A percentile compares a stretch with the other conserved stretches of the same genome.
These are phyloP conservation scores for Teunomyces barrocoloradensis DNA, from an alignment of 805 yeast species.

Conservation along the genomic window DNA sequence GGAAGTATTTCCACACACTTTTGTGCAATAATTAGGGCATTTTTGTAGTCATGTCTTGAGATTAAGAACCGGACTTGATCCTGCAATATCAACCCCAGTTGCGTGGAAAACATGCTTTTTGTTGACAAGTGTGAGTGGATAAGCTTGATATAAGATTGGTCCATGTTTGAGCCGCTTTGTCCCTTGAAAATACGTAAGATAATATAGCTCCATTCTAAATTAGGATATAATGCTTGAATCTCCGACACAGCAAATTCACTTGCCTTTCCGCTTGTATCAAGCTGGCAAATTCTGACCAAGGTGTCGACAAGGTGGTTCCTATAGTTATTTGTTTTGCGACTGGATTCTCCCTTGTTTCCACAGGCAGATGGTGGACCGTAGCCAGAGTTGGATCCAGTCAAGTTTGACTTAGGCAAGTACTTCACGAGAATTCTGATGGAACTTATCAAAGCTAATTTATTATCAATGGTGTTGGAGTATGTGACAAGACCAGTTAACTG, in stretches of 20 bases:
- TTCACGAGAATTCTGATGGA: constrained; percentile 40
- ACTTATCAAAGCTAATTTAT: constrained; percentile 9
- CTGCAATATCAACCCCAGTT: constrained; percentile 55
- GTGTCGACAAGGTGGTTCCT: constrained; percentile 57
- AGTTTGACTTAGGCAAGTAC: constrained; percentile 46
- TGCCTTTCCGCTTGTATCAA: constrained; percentile 30
- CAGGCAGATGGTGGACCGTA: constrained; percentile 32
- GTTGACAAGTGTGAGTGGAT: constrained; percentile 18
- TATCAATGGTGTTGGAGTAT: constrained; percentile 38
- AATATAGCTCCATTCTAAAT: constrained; percentile 22
- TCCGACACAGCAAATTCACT: constrained; percentile 34
- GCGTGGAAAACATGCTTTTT: constrained; percentile 27
- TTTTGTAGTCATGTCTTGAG: constrained; percentile 47
- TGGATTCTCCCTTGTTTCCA: constrained; percentile 20
- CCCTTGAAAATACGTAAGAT: constrained; percentile 23
- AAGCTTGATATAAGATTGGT: constrained; percentile 19
- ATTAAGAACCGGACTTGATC: constrained; percentile 66
- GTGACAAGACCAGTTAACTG: constrained; percentile 59
- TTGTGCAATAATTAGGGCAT: constrained; percentile 59
- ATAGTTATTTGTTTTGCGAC: constrained; percentile 28
- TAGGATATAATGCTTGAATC: constrained; percentile 19
- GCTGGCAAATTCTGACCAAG: constrained; percentile 42
- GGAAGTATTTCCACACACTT: constrained; percentile 69
- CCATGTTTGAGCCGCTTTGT: constrained; percentile 20
- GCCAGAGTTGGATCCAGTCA: constrained; percentile 43